phyloP scores from a whole-genome alignment of 2,329 filamentous ascomycete genomes.

The Ceratocystis albifundus region DNA sequence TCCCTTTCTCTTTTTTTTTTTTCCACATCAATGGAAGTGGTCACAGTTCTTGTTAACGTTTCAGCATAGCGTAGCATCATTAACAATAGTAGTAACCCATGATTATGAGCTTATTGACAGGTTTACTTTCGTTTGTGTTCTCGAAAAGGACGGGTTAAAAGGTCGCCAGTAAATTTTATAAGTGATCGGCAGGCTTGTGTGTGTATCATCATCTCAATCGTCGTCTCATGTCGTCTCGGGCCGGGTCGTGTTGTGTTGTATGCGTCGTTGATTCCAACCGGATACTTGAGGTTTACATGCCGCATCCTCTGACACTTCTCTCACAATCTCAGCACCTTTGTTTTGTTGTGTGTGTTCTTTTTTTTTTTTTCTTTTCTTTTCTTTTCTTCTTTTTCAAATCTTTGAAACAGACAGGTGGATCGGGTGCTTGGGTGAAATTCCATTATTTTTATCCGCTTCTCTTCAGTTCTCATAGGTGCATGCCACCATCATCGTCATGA shows the following conservation, averaged over 20 bases:
- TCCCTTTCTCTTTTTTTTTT: slow-evolving; percentile 2
- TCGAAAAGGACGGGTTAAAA: not conserved
- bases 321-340: not conserved
- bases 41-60: slow-evolving; percentile 1
- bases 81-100: slow-evolving; percentile 3
- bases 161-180: not conserved
- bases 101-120: not conserved
- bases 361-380: not conserved
- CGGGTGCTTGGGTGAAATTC: too few relatives aligned
- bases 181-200: not conserved
- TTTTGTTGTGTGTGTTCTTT: too few relatives aligned
- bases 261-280: not conserved
- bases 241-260: not conserved
- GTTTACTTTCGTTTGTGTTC: not conserved
- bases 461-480: slow-evolving; percentile 44
- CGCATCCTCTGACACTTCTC: not conserved
- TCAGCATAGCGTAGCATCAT: slow-evolving; percentile 12
- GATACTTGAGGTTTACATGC: not conserved
- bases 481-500: slow-evolving; percentile 35
- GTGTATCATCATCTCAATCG: not conserved
- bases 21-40: not conserved
- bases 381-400: not conserved
- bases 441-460: not conserved
- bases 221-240: not conserved
- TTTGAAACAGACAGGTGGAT: not conserved